Evolutionary conservation across 257 asterid genomes (phyloP), one percentile per base, ranked within the genome.

Genomic region (Pogostemon cablin): DNA sequence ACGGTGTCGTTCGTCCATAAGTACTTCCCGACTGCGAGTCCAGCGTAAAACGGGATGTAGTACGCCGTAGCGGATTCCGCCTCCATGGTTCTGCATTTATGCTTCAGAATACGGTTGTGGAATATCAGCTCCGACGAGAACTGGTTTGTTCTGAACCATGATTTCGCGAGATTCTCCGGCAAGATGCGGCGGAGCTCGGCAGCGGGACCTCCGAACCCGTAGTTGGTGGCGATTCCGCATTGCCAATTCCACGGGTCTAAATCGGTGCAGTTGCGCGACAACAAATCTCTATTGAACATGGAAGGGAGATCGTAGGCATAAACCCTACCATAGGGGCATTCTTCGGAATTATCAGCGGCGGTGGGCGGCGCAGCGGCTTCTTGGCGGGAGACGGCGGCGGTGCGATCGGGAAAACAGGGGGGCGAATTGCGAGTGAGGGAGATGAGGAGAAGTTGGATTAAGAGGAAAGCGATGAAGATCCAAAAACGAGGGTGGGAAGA

Each of bases 31-130:
- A 84, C 85, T 1, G 86, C 88, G 72, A 88, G 84, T 4, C 96
- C 96, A 5, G 84, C 92, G 73, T 88, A 88, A 25, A 86, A 88
- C 1, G 92, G 92, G 3, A 86, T 78, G 75, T 84, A 88, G 75
- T 75, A 86, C n/a, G 86, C 90, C n/a, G 81, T 11, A 5, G 96
- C 96, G 1, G 81, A 71, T 34, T 76, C 74, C 10, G 86, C 81
- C 74, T 82, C 78, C 57, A 55, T 2, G 6, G 87, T 86, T 8
- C 90, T 68, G 74, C 93, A 87, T 57, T 65, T 81, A 43, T 87
- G 79, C 3, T 50, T 44, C 65, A 78, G 10, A 56, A 87, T 80
- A 9, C 91, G 72, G 3, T 54, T 39, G 76, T 87, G 93, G 17
- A 81, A 85, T n/a, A 87, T 85, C 3, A 83, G 9, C 73, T 87